Evolutionary conservation across 78 protist genomes (phyloP), one percentile per base, ranked within the genome.

Genomic region (Goniomonas avonlea): DNA sequence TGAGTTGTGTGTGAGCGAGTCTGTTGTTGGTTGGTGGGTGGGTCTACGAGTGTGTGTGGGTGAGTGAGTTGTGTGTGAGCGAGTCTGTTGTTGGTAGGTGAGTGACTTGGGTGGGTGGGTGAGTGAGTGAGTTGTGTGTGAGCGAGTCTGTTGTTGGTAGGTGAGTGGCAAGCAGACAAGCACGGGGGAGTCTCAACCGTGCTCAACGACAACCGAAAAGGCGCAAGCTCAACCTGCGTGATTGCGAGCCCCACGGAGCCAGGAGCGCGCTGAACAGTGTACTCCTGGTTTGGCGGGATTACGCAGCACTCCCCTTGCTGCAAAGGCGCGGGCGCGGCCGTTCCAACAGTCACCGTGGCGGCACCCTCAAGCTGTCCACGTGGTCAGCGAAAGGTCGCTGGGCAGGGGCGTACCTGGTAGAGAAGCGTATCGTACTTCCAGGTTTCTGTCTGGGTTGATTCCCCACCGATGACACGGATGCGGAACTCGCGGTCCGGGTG

Each of bases 401-500:
- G 2, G 17, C 5, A 23, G 23, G 32, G 32, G 3, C 58, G 69
- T 23, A 60, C 45, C 40, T 60, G 69, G 20, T 31, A 32, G 29
- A 60, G 69, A 4, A 27, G 35, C 23, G 69, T 60, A 37, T 60
- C 69, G 17, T 23, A 29, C 40, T 34, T 9, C 40, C 69, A 5
- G 37, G 8, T 5, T 34, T 11, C 8, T 21, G 29, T 32, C 23
- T 60, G 37, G 31, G 27, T 11, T 2, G 41, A 34, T 4, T 3
- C 41, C 23, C 69, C 69, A 15, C 69, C 69, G 27, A 34, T 40
- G 23, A 60, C 40, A 29, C 18, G 69, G 32, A 48, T n/a, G 32
- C 23, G 58, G 50, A 66, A 66, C 53, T 66, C 74, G 13, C 15
- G 13, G 53, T 66, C 74, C 5, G 74, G 74, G 53, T 66, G 74